These are phyloP conservation scores for Wallacemonas sp. DNA, from an alignment of 208 protist genomes.

Conservation along the genomic window DNA sequence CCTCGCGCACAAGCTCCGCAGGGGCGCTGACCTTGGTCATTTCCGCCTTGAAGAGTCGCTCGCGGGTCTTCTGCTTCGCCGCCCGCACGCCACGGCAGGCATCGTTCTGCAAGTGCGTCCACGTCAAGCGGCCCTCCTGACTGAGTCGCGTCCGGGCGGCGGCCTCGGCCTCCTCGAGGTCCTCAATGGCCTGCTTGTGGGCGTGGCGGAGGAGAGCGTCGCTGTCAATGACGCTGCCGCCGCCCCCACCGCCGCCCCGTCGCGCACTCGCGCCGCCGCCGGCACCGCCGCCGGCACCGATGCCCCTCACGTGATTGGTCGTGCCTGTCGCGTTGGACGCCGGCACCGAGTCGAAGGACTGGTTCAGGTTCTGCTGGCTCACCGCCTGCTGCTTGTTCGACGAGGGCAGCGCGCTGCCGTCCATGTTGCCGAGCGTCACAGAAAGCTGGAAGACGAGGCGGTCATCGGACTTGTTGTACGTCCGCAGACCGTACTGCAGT, in stretches of 20 bases:
- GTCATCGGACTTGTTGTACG: constrained; percentile 69
- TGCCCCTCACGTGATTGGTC: constrained; percentile 18
- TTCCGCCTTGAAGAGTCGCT: constrained; percentile 65
- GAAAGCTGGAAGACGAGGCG: constrained; percentile 75
- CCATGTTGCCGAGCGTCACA: constrained; percentile 39
- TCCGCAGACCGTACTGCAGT: constrained; percentile 58
- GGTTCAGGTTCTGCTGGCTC: constrained; percentile 7
- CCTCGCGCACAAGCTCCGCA: constrained; percentile 62
- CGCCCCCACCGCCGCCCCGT: constrained; percentile 21
- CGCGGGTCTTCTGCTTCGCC: constrained; percentile 53
- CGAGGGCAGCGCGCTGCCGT: constrained; percentile 35
- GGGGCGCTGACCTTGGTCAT: constrained; percentile 62
- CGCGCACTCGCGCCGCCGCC: too few relatives aligned
- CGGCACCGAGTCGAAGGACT: constrained; percentile 18
- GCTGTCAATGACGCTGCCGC: constrained; percentile 15
- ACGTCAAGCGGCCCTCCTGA: constrained; percentile 13
- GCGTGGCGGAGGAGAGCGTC: constrained; percentile 10
- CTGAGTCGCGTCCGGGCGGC: constrained; percentile 29
- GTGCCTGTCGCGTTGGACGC: constrained; percentile 8
- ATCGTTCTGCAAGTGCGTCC: constrained; percentile 51
- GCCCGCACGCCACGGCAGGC: constrained; percentile 45
- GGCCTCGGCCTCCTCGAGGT: constrained; percentile 30
- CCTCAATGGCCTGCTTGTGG: constrained; percentile 12
- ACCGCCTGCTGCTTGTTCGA: constrained; percentile 22
- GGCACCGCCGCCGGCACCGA: not conserved